These are phyloP conservation scores for Apocynum venetum DNA, from an alignment of 257 asterid genomes.

Conservation along the genomic window DNA sequence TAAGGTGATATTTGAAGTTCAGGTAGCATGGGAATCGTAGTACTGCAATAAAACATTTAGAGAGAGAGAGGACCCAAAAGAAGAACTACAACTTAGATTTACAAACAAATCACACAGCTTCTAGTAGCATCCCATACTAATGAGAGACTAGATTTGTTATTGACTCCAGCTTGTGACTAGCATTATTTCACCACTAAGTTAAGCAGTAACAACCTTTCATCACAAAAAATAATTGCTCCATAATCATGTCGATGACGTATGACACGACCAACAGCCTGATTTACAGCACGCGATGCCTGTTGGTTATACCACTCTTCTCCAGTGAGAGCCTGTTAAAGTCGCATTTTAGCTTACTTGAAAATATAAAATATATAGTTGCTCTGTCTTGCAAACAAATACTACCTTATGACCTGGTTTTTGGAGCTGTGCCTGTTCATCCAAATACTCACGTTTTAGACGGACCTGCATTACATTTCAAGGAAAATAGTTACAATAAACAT, in stretches of 20 bases:
- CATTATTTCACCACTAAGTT: conserved; percentile 11
- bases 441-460: conserved; percentile 95
- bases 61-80: background rate
- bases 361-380: conserved; percentile 5
- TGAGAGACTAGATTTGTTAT: background rate
- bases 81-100: background rate
- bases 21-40: background rate
- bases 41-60: background rate
- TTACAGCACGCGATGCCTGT: conserved; percentile 93
- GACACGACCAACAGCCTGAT: conserved; percentile 99
- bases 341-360: conserved; percentile 19
- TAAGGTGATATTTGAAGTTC: background rate
- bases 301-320: conserved; percentile 99
- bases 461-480: conserved; percentile 51
- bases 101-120: background rate
- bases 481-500: background rate
- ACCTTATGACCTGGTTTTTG: conserved; percentile 56
- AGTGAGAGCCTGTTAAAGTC: conserved; percentile 55
- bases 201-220: conserved; percentile 63
- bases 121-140: background rate
- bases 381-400: conserved; percentile 16
- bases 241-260: conserved; percentile 97
- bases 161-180: background rate
- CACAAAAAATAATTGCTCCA: conserved; percentile 94
- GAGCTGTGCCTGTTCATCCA: conserved; percentile 66